phyloP scores from a whole-genome alignment of 2,329 filamentous ascomycete genomes.

The Calonectria hawksworthii region DNA sequence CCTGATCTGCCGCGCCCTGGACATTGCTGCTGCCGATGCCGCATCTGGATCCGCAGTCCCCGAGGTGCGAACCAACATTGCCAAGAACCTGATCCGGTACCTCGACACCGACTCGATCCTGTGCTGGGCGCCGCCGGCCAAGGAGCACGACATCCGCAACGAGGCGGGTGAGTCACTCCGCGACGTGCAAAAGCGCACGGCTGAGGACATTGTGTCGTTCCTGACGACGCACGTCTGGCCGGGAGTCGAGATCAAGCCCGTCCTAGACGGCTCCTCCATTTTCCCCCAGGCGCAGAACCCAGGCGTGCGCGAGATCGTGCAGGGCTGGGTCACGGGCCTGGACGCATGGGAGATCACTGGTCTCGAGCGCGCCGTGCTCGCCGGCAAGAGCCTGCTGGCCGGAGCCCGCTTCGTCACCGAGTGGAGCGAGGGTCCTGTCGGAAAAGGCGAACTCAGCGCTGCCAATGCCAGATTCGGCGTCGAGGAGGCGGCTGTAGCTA shows the following conservation, averaged over 20 bases:
- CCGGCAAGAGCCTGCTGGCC: conserved; percentile 87
- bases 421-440: conserved; percentile 83
- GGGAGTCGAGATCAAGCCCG: conserved; percentile 81
- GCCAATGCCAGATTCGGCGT: conserved; percentile 74
- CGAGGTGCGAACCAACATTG: conserved; percentile 75
- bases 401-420: conserved; percentile 84
- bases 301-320: conserved; percentile 82
- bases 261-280: conserved; percentile 85
- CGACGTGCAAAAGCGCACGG: conserved; percentile 77
- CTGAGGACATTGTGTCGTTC: conserved; percentile 79
- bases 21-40: conserved; percentile 80
- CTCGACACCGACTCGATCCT: conserved; percentile 92
- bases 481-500: conserved; percentile 83
- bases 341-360: conserved; percentile 87
- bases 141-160: conserved; percentile 62
- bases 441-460: conserved; percentile 56
- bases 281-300: conserved; percentile 80
- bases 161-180: conserved; percentile 73
- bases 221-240: conserved; percentile 85
- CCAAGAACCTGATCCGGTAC: conserved; percentile 82
- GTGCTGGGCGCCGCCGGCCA: conserved; percentile 81
- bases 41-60: conserved; percentile 46
- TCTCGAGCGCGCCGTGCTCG: conserved; percentile 85
- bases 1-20: conserved; percentile 84
- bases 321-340: conserved; percentile 81